phyloP scores from a whole-genome alignment of 768 basidiomycete species.

The Boletus tomentosulus region DNA sequence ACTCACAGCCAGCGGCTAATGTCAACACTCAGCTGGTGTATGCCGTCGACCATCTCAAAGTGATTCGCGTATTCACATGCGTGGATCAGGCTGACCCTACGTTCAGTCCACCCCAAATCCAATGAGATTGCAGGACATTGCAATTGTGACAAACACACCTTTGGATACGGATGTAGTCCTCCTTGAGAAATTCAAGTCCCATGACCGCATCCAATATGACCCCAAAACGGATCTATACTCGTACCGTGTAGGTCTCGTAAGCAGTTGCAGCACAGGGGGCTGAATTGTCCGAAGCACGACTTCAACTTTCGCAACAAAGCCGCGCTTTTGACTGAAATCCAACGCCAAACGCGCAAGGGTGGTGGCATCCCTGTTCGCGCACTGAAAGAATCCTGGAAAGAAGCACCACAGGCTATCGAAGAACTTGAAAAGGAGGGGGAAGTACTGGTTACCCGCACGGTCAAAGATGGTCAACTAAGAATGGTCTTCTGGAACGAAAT shows the following conservation, averaged over 20 bases:
- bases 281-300: conserved; percentile 57
- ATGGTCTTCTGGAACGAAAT: conserved; percentile 93
- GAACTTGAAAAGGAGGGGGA: conserved; percentile 89
- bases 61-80: conserved; percentile 25
- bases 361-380: conserved; percentile 81
- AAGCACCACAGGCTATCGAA: conserved; percentile 77
- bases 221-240: conserved; percentile 82
- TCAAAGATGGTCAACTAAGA: conserved; percentile 76
- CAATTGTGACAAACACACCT: conserved; percentile 74
- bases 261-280: background rate
- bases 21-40: conserved; percentile 86
- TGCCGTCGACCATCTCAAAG: conserved; percentile 79
- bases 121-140: conserved; percentile 84
- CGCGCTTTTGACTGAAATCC: conserved; percentile 79
- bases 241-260: conserved; percentile 60
- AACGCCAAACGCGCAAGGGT: conserved; percentile 77
- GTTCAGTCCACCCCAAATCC: conserved; percentile 64
- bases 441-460: conserved; percentile 80
- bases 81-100: conserved; percentile 5
- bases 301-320: conserved; percentile 82
- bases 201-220: conserved; percentile 77
- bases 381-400: conserved; percentile 89
- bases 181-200: conserved; percentile 75
- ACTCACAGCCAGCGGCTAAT: conserved; percentile 84
- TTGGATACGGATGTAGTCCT: conserved; percentile 67